Percentiles rank a stretch among this genome's conserved stretches.
phyloP scores from a whole-genome alignment of 805 yeast genomes.

The Saturnispora dispora region DNA sequence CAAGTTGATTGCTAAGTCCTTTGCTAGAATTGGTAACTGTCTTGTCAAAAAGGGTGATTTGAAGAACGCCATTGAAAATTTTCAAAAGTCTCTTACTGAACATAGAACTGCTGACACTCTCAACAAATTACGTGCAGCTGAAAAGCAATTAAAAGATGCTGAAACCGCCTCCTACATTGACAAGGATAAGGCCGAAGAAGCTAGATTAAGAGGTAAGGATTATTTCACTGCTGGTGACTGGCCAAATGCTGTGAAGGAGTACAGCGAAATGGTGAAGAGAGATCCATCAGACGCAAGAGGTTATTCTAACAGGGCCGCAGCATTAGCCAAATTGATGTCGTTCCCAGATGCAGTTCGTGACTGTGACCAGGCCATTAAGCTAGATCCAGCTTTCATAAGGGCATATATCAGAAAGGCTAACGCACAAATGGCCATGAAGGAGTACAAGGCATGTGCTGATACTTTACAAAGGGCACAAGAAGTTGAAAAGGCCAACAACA shows the following conservation, averaged over 20 bases:
- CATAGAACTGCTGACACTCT: constrained; percentile 93
- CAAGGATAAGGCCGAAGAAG: constrained; percentile 91
- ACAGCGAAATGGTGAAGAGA: constrained; percentile 92
- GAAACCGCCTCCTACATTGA: constrained; percentile 76
- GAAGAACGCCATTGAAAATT: constrained; percentile 62
- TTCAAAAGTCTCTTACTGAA: constrained; percentile 90
- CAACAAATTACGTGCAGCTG: constrained; percentile 77
- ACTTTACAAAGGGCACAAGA: constrained; percentile 73
- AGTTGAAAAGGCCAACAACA: constrained; percentile 52
- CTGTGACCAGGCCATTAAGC: constrained; percentile 80
- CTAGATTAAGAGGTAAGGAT: constrained; percentile 87
- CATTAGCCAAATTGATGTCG: constrained; percentile 85
- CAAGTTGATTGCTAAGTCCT: constrained; percentile 83
- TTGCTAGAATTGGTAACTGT: constrained; percentile 81
- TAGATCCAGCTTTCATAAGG: constrained; percentile 83
- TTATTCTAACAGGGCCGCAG: constrained; percentile 97
- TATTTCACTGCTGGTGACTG: constrained; percentile 85
- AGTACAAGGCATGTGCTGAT: constrained; percentile 71
- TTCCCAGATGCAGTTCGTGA: constrained; percentile 95
- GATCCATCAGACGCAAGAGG: constrained; percentile 97
- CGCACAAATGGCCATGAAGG: constrained; percentile 85
- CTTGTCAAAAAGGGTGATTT: constrained; percentile 70
- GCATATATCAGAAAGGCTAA: constrained; percentile 96
- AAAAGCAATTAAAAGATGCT: constrained; percentile 70
- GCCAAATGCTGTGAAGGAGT: constrained; percentile 93